phyloP scores from a whole-genome alignment of 78 protist species.

The Polysphondylium violaceum region DNA sequence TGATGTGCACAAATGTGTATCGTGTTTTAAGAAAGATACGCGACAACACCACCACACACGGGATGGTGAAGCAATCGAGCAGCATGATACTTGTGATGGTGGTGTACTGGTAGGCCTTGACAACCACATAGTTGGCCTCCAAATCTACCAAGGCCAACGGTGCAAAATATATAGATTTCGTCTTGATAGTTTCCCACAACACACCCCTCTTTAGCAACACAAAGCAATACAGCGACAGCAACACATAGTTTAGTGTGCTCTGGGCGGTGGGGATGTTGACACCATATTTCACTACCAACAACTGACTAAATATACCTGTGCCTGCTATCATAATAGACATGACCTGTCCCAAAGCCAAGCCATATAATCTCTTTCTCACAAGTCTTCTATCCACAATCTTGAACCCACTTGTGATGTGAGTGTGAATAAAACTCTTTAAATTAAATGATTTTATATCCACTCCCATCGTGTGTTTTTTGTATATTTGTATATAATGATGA shows the following conservation, averaged over 20 bases:
- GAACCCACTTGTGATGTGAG: conserved; percentile 40
- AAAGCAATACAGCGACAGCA: conserved; percentile 46
- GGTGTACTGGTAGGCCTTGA: conserved; percentile 88
- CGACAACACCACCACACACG: conserved; percentile 82
- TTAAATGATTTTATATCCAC: no score
- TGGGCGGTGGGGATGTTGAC: conserved; percentile 85
- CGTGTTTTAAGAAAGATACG: conserved; percentile 63
- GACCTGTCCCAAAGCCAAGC: conserved; percentile 83
- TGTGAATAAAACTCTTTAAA: background rate
- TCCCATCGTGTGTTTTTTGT: no score
- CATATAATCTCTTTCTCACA: conserved; percentile 21
- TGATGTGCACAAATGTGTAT: conserved; percentile 60
- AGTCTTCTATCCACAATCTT: conserved; percentile 40
- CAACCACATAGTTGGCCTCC: conserved; percentile 89
- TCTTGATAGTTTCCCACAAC: conserved; percentile 38
- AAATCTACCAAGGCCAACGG: conserved; percentile 88
- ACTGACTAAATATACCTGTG: conserved; percentile 81
- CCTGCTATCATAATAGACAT: conserved; percentile 78
- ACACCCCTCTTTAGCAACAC: conserved; percentile 42
- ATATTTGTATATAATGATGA: no score
- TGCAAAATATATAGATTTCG: conserved; percentile 27
- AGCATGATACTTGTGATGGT: conserved; percentile 78
- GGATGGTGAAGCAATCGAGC: conserved; percentile 88
- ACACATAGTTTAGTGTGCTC: conserved; percentile 69
- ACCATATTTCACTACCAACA: conserved; percentile 29